Evolutionary conservation across 805 yeast species (phyloP), one percentile per base, ranked within the genome.

Genomic region (Kuraishia borneana): DNA sequence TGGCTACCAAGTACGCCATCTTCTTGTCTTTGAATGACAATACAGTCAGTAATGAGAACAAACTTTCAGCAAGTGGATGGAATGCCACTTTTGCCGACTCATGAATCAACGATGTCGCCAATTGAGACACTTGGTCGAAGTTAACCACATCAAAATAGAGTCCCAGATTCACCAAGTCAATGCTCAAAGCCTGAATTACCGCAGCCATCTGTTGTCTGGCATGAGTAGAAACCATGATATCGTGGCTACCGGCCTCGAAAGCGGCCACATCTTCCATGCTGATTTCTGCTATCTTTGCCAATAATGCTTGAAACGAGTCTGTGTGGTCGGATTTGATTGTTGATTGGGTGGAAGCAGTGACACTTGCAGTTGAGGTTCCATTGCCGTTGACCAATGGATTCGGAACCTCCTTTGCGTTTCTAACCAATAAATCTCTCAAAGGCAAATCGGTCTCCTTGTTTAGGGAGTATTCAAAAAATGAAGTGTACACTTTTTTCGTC

Each of bases 1-100:
- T 46, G 31, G 45, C 42, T 19, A 56, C 40, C 40, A 36, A 56
- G 42, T 57, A 57, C 54, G 65, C 54, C 63, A 56, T 42, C 61
- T 47, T 46, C 70, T 54, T 56, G 60, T 55, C 58, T 37, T 40
- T 48, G 39, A 42, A 53, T 21, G 53, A 65, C 21, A 39, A 43
- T 21, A 39, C 46, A 26, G 49, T 64, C 45, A 50, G 42, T 5
- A 54, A 55, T 23, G 43, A 61, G 54, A 39, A 69, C 42, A 42
- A 60, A 41, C 39, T 60, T 42, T 48, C 56, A 42, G 23, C 36
- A 17, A 34, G 33, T 4, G 13, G 21, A 12, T 28, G 13, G 10
- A 29, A 18, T 6, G 27, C 32, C 22, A 34, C 21, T 5, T 20
- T 21, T 5, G 13, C 32, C 8, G 36, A 30, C 16, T 32, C 23